Evolutionary conservation across 2,329 filamentous ascomycete species (phyloP).

Genomic region (Didymella keratinophila): DNA sequence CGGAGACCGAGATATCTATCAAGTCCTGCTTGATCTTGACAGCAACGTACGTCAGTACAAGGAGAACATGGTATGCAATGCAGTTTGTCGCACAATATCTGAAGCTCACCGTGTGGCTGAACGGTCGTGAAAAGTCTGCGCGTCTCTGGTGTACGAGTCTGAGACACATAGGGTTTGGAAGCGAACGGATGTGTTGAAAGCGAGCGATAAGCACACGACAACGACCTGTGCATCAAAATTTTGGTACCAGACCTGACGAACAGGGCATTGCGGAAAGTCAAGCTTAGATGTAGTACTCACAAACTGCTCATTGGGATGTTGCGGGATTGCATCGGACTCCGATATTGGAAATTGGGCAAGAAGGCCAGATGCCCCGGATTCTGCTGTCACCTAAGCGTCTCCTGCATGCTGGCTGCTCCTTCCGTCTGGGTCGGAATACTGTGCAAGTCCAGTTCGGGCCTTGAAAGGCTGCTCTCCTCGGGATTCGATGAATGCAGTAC

Average conservation of each 20-base stretch:
- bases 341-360: slow-evolving; percentile 10
- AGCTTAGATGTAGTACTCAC: slow-evolving; percentile 4
- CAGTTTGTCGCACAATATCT: slow-evolving; percentile 19
- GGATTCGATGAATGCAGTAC: not conserved
- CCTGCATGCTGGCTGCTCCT: no score
- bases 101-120: slow-evolving; percentile 36
- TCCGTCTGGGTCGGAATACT: not conserved
- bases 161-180: slow-evolving; percentile 41
- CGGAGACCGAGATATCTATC: slow-evolving; percentile 19
- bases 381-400: not conserved
- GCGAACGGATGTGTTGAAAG: slow-evolving; percentile 24
- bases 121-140: slow-evolving; percentile 19
- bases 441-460: not conserved
- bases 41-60: slow-evolving; percentile 31
- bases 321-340: slow-evolving; percentile 12
- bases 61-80: slow-evolving; percentile 16
- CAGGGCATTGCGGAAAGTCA: not conserved
- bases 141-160: slow-evolving; percentile 20
- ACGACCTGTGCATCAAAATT: not conserved
- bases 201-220: slow-evolving; percentile 1
- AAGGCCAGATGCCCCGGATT: slow-evolving; percentile 5
- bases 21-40: slow-evolving; percentile 16
- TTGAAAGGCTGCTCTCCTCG: not conserved
- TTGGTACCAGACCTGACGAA: slow-evolving; percentile 7
- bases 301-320: slow-evolving; percentile 2